phyloP scores from a whole-genome alignment of 2,329 filamentous ascomycete genomes.

The Pseudohalonectria lignicola region DNA sequence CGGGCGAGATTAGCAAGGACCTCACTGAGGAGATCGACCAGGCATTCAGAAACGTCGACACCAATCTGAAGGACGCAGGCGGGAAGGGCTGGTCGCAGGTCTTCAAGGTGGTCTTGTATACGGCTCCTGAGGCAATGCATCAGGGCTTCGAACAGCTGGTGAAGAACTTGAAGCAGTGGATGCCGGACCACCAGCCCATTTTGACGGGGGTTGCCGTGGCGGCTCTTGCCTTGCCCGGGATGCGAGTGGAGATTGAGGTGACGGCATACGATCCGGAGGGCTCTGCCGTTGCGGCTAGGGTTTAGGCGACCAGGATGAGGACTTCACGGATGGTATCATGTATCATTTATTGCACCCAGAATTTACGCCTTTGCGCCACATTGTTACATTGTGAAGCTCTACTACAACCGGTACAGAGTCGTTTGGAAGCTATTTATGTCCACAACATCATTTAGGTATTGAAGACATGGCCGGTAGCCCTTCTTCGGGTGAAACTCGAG shows the following conservation, averaged over 20 bases:
- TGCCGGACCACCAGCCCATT: slow-evolving; percentile 39
- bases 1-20: slow-evolving; percentile 19
- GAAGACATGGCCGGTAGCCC: no score
- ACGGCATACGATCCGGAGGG: slow-evolving; percentile 30
- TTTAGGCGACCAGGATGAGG: no score
- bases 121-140: slow-evolving; percentile 25
- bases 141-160: slow-evolving; percentile 29
- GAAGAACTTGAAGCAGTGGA: slow-evolving; percentile 34
- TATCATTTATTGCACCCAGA: no score
- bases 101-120: slow-evolving; percentile 24
- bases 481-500: no score
- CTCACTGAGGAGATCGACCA: slow-evolving; percentile 24
- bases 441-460: no score
- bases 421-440: no score
- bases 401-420: no score
- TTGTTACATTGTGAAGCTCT: no score
- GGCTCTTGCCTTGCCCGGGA: slow-evolving; percentile 32
- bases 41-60: slow-evolving; percentile 42
- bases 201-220: slow-evolving; percentile 43
- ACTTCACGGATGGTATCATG: no score
- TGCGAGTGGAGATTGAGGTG: slow-evolving; percentile 50
- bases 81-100: slow-evolving; percentile 21
- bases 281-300: slow-evolving; percentile 14
- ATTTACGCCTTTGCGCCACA: no score
- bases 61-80: slow-evolving; percentile 32